Base-by-base conservation (phyloP, 495 filamentous ascomycete species). In the Pyrenopolyporus hunteri region DNA sequence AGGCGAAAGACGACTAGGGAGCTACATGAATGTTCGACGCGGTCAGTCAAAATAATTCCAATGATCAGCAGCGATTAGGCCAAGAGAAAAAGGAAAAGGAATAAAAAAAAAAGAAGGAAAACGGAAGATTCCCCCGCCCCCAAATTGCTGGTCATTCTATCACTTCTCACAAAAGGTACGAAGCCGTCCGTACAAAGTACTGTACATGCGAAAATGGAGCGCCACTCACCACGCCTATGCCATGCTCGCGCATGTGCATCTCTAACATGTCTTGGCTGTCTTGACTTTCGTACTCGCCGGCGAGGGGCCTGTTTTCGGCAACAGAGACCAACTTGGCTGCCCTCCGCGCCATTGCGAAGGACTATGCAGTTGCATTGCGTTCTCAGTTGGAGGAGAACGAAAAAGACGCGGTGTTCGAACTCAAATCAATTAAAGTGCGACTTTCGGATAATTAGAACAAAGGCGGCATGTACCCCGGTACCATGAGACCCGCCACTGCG, bases 181-280 rank as follows among this genome's bases (percentile, higher is more conserved):
- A n/a, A n/a, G n/a, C n/a, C n/a, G n/a, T n/a, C n/a, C n/a, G n/a
- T n/a, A n/a, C n/a, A n/a, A n/a, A n/a, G n/a, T n/a, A n/a, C n/a
- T n/a, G n/a, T n/a, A n/a, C n/a, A n/a, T n/a, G n/a, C n/a, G 6
- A 42, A 19, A 32, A 17, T 9, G 14, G 36, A 36, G 28, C 52
- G 49, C 57, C 57, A 66, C 70, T 69, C 33, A 72, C 70, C 61
- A 68, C 62, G 6, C 67, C 70, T 13, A 70, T 29, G 16, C 64
- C 64, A 42, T 68, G 58, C 19, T 68, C 35, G 14, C 51, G 54
- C 32, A 63, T 53, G 11, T 60, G 42, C 50, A 45, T 52, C 5
- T 61, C 46, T 31, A 72, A 51, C 45, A 57, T 26, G 1, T 57
- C 67, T 22, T 70, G 67, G 31, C 70, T 70, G 26, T 67, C 66